Evolutionary conservation across 2,329 filamentous ascomycete genomes (phyloP).

Genomic region (Chaetomium globosum): DNA sequence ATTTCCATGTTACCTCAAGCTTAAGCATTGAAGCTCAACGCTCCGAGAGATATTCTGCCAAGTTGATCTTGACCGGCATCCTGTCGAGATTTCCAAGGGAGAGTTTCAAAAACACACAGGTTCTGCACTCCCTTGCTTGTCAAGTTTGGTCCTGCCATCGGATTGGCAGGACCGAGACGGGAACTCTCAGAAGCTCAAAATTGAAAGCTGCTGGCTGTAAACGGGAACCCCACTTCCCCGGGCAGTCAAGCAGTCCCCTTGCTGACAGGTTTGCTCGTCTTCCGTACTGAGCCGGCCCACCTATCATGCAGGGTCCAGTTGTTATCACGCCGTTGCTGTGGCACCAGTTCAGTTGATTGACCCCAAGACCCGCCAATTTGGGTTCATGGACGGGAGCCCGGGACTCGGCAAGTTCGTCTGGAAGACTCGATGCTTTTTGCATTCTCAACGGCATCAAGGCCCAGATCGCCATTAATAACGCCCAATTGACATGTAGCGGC

Average conservation of each 20-base stretch:
- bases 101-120: neutral
- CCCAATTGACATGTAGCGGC: neutral
- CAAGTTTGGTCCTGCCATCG: no score
- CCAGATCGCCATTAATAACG: neutral
- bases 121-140: neutral
- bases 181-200: neutral
- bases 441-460: neutral
- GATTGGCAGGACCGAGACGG: neutral
- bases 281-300: no score
- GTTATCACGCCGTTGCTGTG: slow-evolving; percentile 32
- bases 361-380: slow-evolving; percentile 21
- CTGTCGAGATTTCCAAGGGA: neutral
- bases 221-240: slow-evolving; percentile 20
- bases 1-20: neutral
- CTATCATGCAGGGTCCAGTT: slow-evolving; percentile 18
- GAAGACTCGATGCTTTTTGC: slow-evolving; percentile 10
- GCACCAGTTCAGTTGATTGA: slow-evolving; percentile 25
- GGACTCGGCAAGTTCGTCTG: slow-evolving; percentile 9
- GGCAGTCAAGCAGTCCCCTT: neutral
- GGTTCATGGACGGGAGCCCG: slow-evolving; percentile 13
- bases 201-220: neutral
- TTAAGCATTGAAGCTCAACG: neutral
- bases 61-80: neutral
- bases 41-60: neutral
- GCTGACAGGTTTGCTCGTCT: neutral